Base-by-base conservation (phyloP, 371 early-diverging fungal species). In the Saksenaea vasiformis region DNA sequence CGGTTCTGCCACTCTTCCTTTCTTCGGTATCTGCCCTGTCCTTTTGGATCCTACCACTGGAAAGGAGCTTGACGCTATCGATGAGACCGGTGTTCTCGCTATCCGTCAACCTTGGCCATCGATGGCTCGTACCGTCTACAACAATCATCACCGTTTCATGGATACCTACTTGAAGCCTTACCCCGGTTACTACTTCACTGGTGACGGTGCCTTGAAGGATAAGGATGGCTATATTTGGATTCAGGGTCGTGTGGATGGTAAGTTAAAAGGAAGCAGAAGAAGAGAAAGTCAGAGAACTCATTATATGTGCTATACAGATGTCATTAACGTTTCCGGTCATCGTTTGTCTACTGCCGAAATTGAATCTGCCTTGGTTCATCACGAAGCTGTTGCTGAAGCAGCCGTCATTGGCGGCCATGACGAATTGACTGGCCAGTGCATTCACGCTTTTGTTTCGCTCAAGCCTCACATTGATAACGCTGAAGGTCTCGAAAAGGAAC, bases 291-390 rank as follows among this genome's bases (percentile, higher is more conserved):
- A 47, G n/a, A 22, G 1, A 41, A 41, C 43, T 17, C 10, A 41
- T 26, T 15, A 2, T 34, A 15, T 56, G 36, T 39, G 55, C 51
- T 44, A 39, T 51, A 57, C 62, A 47, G 74, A 99, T 77, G 98
- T 98, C 34, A 95, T 98, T 76, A 99, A 98, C 80, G 97, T 99
- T 9, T 90, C 95, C 13, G 99, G 99, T 5, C 99, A 99, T 81
- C 91, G 99, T 63, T 72, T 99, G 61, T 91, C 91, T 43, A 98
- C 99, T 0, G 90, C 98, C 37, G 99, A 99, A 85, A 92, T 99
- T 51, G 97, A 96, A 72, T 91, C 93, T 55, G 95, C 94, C 5
- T 76, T 94, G 56, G 87, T 93, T 55, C 71, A 77, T 28, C 88
- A 95, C 69, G 80, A 78, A 5, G 69, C 86, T 0, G 94, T 96